These are phyloP conservation scores for Lactarius hatsudake DNA, from an alignment of 768 basidiomycete genomes.

Conservation along the genomic window DNA sequence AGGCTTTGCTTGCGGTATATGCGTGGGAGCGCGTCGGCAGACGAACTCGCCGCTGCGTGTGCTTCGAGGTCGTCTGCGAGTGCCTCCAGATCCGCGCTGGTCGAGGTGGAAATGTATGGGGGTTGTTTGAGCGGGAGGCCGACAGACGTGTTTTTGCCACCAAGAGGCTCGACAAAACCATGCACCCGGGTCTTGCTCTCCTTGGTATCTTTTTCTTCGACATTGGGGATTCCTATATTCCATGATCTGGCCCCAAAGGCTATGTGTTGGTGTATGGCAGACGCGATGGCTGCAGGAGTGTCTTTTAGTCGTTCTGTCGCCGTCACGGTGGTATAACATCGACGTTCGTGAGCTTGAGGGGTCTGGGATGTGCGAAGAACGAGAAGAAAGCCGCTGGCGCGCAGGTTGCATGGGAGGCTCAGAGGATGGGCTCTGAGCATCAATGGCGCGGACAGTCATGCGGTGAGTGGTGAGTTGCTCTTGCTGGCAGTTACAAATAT, in stretches of 20 bases:
- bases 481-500: background rate
- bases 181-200: background rate
- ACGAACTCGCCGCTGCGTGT: background rate
- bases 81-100: slow-evolving; percentile 10
- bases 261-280: slow-evolving; percentile 20
- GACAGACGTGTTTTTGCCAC: slow-evolving; percentile 11
- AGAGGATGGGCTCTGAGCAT: slow-evolving; percentile 84
- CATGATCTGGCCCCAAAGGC: slow-evolving; percentile 13
- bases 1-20: slow-evolving; percentile 9
- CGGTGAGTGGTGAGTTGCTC: no score
- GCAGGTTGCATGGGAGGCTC: slow-evolving; percentile 54
- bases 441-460: slow-evolving; percentile 73
- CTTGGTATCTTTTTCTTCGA: background rate
- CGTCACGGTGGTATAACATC: background rate
- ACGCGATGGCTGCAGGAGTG: slow-evolving; percentile 12
- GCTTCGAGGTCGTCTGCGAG: slow-evolving; percentile 21
- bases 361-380: slow-evolving; percentile 7
- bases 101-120: slow-evolving; percentile 12
- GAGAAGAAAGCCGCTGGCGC: slow-evolving; percentile 33
- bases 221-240: slow-evolving; percentile 1
- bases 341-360: slow-evolving; percentile 3
- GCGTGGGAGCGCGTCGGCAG: slow-evolving; percentile 3
- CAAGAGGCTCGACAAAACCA: slow-evolving; percentile 17
- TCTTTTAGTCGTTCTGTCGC: background rate
- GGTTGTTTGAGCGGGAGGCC: slow-evolving; percentile 18